Evolutionary conservation across 306 rosid species (phyloP).

Genomic region (Cucurbita moschata): DNA sequence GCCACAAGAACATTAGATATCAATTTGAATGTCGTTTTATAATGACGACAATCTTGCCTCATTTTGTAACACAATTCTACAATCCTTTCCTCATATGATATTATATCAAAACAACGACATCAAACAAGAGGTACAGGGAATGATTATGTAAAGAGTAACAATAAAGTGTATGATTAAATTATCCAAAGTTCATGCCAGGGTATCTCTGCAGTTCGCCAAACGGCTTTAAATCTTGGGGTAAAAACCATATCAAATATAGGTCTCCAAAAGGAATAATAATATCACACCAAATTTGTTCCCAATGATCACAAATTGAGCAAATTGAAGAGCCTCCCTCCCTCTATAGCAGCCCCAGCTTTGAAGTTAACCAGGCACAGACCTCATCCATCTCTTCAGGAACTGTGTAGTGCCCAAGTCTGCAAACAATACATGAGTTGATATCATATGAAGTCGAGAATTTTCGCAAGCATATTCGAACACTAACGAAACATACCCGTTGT

Average conservation of each 20-base stretch:
- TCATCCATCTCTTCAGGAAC: constrained; percentile 89
- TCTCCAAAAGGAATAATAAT: not conserved
- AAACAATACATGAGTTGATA: not conserved
- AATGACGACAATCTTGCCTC: not conserved
- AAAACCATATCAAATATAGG: not conserved
- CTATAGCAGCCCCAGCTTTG: constrained; percentile 60
- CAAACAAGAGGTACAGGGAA: not conserved
- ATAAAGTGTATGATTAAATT: not conserved
- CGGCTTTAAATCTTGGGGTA: not conserved
- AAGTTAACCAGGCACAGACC: constrained; percentile 62
- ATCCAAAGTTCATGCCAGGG: not conserved
- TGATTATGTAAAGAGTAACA: not conserved
- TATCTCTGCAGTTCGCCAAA: not conserved
- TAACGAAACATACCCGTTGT: constrained; percentile 34
- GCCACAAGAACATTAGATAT: not conserved
- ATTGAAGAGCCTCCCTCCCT: not conserved
- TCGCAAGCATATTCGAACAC: not conserved
- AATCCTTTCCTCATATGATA: not conserved
- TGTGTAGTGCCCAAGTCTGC: constrained; percentile 90
- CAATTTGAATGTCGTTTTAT: not conserved
- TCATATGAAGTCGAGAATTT: too few relatives aligned
- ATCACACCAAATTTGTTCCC: constrained; percentile 3
- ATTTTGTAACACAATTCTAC: not conserved
- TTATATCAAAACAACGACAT: not conserved
- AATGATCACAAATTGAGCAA: not conserved